These are phyloP conservation scores for Kwoniella botswanensis DNA, from an alignment of 768 basidiomycete species.

Conservation along the genomic window DNA sequence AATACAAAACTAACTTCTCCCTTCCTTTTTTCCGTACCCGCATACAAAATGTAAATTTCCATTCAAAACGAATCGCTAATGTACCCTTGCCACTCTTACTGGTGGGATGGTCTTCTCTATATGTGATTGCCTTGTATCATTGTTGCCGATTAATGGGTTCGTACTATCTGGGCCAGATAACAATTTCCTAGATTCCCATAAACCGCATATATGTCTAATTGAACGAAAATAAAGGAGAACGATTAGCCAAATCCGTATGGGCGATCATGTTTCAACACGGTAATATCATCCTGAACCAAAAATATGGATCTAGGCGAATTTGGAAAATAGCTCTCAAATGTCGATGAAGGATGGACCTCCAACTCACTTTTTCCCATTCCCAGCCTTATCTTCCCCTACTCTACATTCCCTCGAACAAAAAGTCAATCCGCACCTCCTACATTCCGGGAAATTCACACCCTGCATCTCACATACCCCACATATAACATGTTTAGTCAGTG, in stretches of 20 bases:
- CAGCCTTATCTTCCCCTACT: conserved; percentile 40
- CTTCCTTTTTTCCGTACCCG: background rate
- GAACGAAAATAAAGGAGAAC: background rate
- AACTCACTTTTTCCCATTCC: conserved; percentile 50
- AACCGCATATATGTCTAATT: conserved; percentile 42
- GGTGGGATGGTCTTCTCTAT: background rate
- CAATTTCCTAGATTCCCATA: conserved; percentile 38
- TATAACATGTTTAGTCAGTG: conserved; percentile 44
- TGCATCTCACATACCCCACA: conserved; percentile 45
- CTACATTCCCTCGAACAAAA: conserved; percentile 52
- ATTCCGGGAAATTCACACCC: conserved; percentile 53
- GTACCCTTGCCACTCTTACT: conserved; percentile 8
- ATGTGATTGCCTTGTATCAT: background rate
- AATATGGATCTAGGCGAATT: background rate
- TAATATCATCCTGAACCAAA: too few species aligned
- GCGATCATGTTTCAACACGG: too few species aligned
- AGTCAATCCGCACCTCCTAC: conserved; percentile 48
- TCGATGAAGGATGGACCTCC: background rate
- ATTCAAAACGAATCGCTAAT: background rate
- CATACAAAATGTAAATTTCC: background rate
- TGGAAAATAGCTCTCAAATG: background rate
- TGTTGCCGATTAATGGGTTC: background rate
- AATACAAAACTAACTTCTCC: background rate
- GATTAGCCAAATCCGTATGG: background rate
- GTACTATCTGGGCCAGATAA: conserved; percentile 11